Evolutionary conservation across 2,329 filamentous ascomycete genomes (phyloP), one percentile per base, ranked within the genome.

Genomic region (Fusarium chaquense): DNA sequence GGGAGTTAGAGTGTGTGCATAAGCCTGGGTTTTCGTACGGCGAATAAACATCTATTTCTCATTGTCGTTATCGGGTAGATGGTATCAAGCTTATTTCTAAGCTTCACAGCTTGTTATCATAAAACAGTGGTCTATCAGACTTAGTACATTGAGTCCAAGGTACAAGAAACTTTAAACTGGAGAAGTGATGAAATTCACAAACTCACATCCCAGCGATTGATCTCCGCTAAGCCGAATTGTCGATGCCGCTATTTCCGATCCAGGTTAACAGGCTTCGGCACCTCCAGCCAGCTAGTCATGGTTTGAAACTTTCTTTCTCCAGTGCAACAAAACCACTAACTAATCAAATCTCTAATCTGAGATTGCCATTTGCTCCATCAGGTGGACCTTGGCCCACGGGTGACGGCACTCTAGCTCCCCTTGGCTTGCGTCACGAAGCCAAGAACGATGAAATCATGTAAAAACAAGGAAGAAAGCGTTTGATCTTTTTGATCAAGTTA

Each of bases 351-450:
- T n/a, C 26, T 11, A 51, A 40, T n/a, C 16, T 47, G 6, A 55
- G 10, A 22, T 40, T 11, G 18, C 22, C 18, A 18, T 49, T 15
- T 38, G 10, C n/a, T 30, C 24, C 22, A n/a, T 32, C 12, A n/a
- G 11, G 57, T 59, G 57, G 57, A 32, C 57, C 57, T 33, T 46
- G 41, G 41, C 33, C 41, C 26, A 38, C 51, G 33, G 24, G 22
- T 56, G 18, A 59, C 57, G 57, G 51, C 57, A 59, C 26, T 12
- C 18, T 26, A 43, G 46, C 10, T 13, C 35, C 15, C 35, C 57
- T 59, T 59, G 57, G 57, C 57, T 59, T 45, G 51, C 57, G 57
- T 59, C 57, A 59, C 57, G 15, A n/a, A 38, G 26, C 41, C 51
- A 56, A 59, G 41, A 28, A 40, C 13, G 2, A 43, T 28, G 7